These are phyloP conservation scores for Septoria petroselini DNA, from an alignment of 2,329 filamentous ascomycete genomes.

Conservation along the genomic window DNA sequence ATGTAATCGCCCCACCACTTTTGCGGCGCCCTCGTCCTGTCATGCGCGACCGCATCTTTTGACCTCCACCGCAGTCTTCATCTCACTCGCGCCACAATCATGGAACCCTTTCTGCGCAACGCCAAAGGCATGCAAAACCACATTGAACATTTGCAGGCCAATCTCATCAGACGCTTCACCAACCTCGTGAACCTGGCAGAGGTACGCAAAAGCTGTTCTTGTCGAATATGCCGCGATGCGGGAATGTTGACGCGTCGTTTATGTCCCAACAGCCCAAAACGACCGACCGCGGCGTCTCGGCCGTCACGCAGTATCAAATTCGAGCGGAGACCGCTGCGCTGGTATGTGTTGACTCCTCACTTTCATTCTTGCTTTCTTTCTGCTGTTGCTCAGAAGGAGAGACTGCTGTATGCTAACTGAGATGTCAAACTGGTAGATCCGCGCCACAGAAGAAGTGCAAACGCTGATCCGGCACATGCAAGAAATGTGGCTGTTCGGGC, in stretches of 20 bases:
- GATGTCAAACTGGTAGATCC: too few species aligned
- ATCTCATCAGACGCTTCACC: slow-evolving; percentile 53
- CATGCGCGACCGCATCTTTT: slow-evolving; percentile 26
- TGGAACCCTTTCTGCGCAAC: slow-evolving; percentile 45
- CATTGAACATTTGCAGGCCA: slow-evolving; percentile 42
- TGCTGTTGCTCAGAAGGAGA: neutral
- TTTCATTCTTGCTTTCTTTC: slow-evolving; percentile 14
- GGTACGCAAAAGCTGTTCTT: slow-evolving; percentile 35
- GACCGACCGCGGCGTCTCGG: slow-evolving; percentile 54
- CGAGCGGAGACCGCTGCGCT: slow-evolving; percentile 58
- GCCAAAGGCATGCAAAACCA: slow-evolving; percentile 43
- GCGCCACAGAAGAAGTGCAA: slow-evolving; percentile 60
- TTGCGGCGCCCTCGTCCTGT: neutral
- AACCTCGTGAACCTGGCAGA: slow-evolving; percentile 55
- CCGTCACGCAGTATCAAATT: slow-evolving; percentile 57
- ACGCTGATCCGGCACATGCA: slow-evolving; percentile 61
- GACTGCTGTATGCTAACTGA: too few species aligned
- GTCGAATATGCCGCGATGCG: too few species aligned
- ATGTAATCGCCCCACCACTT: neutral
- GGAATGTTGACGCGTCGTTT: neutral
- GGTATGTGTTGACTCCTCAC: slow-evolving; percentile 43
- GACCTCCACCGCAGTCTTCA: neutral
- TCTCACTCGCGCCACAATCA: slow-evolving; percentile 19
- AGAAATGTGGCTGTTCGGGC: slow-evolving; percentile 65
- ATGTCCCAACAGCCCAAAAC: slow-evolving; percentile 50